phyloP scores from a whole-genome alignment of 208 protist species.

The Acanthamoeba sp. region DNA sequence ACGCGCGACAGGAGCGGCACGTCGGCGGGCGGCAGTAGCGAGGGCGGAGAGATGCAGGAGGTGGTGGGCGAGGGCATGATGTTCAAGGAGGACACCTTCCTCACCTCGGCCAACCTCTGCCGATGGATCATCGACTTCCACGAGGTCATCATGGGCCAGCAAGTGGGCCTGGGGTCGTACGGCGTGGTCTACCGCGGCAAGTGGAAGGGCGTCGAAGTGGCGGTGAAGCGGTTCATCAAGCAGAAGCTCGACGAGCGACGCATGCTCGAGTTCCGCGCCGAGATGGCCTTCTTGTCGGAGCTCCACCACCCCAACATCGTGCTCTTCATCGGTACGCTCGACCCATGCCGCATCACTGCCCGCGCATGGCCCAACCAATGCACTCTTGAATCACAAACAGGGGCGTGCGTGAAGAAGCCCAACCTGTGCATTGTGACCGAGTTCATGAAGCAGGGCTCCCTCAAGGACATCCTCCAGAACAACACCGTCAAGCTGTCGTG shows the following conservation, averaged over 20 bases:
- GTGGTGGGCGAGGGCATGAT: neutral
- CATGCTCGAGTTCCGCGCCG: neutral
- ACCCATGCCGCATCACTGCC: no score
- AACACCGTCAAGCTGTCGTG: no score
- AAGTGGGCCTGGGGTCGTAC: neutral
- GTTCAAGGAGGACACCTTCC: neutral
- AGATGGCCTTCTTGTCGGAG: neutral
- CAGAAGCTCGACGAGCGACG: constrained; percentile 16
- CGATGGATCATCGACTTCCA: neutral
- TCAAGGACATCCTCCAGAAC: no score
- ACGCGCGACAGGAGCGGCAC: neutral
- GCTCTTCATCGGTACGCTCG: neutral
- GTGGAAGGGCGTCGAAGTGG: constrained; percentile 29
- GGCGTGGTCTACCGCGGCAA: constrained; percentile 13
- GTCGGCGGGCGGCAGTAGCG: neutral
- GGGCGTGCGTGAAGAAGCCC: no score
- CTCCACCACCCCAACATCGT: neutral
- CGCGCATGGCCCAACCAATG: no score
- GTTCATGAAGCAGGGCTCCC: no score
- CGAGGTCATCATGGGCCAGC: neutral
- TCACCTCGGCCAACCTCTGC: neutral
- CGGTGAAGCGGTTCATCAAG: constrained; percentile 26
- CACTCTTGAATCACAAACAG: no score
- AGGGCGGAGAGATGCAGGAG: neutral
- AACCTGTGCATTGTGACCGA: no score